These are phyloP conservation scores for Rhypophila decipiens DNA, from an alignment of 495 filamentous ascomycete genomes.

Conservation along the genomic window DNA sequence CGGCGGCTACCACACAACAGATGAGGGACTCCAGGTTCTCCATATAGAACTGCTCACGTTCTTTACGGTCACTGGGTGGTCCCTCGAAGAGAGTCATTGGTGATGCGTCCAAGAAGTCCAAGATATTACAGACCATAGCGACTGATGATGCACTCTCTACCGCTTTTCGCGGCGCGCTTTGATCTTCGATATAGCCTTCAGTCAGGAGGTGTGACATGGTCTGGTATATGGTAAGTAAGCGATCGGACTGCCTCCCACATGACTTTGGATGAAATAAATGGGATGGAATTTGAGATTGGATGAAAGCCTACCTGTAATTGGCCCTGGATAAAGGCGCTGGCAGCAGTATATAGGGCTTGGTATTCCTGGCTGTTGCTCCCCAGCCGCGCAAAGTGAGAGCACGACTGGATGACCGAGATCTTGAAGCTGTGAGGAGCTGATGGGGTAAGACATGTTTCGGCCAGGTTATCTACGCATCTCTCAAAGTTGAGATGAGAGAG, in stretches of 20 bases:
- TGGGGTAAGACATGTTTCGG: conserved; percentile 46
- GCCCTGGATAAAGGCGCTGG: conserved; percentile 48
- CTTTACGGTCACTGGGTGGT: conserved; percentile 22
- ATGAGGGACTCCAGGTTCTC: conserved; percentile 44
- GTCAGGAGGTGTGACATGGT: conserved; percentile 34
- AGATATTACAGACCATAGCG: conserved; percentile 43
- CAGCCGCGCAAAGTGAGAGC: conserved; percentile 48
- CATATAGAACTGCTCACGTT: conserved; percentile 41
- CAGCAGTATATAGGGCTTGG: conserved; percentile 44
- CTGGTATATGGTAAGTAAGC: conserved; percentile 19
- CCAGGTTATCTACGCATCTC: conserved; percentile 45
- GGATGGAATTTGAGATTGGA: neutral
- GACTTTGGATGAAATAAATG: neutral
- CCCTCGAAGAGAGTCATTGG: conserved; percentile 47
- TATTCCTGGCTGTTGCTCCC: conserved; percentile 41
- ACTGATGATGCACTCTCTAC: conserved; percentile 31
- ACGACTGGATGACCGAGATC: conserved; percentile 52
- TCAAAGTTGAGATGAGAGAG: conserved; percentile 53
- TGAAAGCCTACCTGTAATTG: conserved; percentile 42
- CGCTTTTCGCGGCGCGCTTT: conserved; percentile 31
- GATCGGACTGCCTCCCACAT: neutral
- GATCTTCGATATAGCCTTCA: conserved; percentile 37
- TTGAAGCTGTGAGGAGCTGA: conserved; percentile 54
- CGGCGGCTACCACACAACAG: conserved; percentile 44
- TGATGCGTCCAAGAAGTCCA: conserved; percentile 46